Base-by-base conservation (phyloP, 495 filamentous ascomycete genomes). In the Penicillium psychrofluorescens region DNA sequence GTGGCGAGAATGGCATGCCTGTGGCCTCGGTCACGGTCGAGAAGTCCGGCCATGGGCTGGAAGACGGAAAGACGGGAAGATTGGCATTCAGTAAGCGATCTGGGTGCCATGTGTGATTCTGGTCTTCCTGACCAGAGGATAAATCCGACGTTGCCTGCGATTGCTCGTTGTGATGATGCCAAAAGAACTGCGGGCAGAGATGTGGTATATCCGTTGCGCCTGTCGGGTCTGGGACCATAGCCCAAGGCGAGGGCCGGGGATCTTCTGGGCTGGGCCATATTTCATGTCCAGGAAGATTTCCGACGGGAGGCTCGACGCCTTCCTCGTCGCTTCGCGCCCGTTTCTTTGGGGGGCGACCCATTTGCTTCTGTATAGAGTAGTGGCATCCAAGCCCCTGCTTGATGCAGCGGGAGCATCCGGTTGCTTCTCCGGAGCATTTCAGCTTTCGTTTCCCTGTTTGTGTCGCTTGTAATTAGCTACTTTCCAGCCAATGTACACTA, bases 341-440 rank as follows among this genome's bases (percentile, higher is more conserved):
- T 41, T 68, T 74, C 58, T 74, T 74, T 3, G 64, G 66, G 0
- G 69, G 70, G 10, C 70, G 59, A 28, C 70, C 70, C 70, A 74
- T 74, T 38, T 64, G 66, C 45, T 72, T 74, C 41, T 74, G 70
- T 46, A 62, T 48, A 2, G 70, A 74, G 41, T 72, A 74, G 44
- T 70, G 61, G 38, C 70, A 74, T 43, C 31, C 13, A 12, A 74
- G 56, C 3, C 57, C 56, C 41, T 74, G 68, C 32, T 67, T 68
- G 45, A 59, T 44, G 40, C 70, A 74, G 15, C 70, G 64, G 40
- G 50, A 50, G 43, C 70, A 74, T 1, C 70, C 70, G 10, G 53
- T 49, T n/a, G 45, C 29, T 40, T 72, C 67, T 0, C 70, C 70
- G 3, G 70, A 74, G 56, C 70, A 74, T 61, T 72, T 74, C 40